Evolutionary conservation across 495 filamentous ascomycete species (phyloP).

Genomic region (Penicillium antarcticum): DNA sequence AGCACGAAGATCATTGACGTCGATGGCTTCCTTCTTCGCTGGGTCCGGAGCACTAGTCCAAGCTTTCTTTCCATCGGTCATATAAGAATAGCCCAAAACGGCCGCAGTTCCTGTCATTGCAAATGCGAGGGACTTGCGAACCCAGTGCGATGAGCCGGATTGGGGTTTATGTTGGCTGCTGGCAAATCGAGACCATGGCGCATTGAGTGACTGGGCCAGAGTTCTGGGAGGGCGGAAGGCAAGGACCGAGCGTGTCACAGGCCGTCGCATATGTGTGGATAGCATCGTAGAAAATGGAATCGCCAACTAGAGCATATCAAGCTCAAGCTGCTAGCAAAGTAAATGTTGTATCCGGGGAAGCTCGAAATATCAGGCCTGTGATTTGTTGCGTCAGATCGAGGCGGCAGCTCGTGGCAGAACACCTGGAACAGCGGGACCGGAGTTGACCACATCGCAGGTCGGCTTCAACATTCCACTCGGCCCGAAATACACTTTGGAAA

Average conservation of each 20-base stretch:
- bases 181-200: slow-evolving; percentile 31
- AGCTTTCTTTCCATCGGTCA: slow-evolving; percentile 16
- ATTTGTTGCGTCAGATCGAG: slow-evolving; percentile 30
- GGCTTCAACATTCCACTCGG: neutral
- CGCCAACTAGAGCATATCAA: slow-evolving; percentile 6
- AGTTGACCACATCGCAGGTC: slow-evolving; percentile 19
- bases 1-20: slow-evolving; percentile 59
- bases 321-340: neutral
- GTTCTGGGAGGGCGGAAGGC: slow-evolving; percentile 17
- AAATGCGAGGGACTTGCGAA: slow-evolving; percentile 33
- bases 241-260: slow-evolving; percentile 17
- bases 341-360: slow-evolving; percentile 17
- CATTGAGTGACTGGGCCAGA: slow-evolving; percentile 16
- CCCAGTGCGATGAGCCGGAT: slow-evolving; percentile 26
- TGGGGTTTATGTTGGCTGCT: slow-evolving; percentile 20
- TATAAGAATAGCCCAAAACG: slow-evolving; percentile 35
- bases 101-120: slow-evolving; percentile 34
- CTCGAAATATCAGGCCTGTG: slow-evolving; percentile 1
- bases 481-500: neutral
- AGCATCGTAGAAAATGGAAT: slow-evolving; percentile 25
- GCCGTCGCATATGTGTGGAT: slow-evolving; percentile 25
- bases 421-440: slow-evolving; percentile 9
- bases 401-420: slow-evolving; percentile 41
- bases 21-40: slow-evolving; percentile 19
- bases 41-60: slow-evolving; percentile 17